These are phyloP conservation scores for Oryza australiensis DNA, from an alignment of 176 grass and related monocot genomes.

Conservation along the genomic window DNA sequence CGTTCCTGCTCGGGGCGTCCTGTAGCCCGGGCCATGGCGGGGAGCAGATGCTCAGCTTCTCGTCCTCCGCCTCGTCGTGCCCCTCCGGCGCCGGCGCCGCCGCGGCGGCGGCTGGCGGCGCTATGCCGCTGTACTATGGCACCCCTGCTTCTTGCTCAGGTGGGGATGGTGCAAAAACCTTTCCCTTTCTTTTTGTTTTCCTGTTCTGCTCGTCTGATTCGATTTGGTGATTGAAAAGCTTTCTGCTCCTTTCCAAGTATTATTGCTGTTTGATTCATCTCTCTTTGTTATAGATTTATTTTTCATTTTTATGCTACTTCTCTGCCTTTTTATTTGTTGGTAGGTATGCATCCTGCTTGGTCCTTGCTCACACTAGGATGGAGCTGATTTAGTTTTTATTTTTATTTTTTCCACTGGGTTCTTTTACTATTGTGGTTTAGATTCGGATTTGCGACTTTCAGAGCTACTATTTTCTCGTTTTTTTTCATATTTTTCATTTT, in stretches of 20 bases:
- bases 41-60: conserved; percentile 96
- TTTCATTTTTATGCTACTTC: neutral
- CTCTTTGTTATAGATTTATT: conserved; percentile 23
- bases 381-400: conserved; percentile 1
- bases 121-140: conserved; percentile 66
- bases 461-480: conserved; percentile 3
- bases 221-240: conserved; percentile 33
- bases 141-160: conserved; percentile 64
- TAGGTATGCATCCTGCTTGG: neutral
- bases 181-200: neutral
- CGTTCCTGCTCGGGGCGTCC: conserved; percentile 42
- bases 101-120: neutral
- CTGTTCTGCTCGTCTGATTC: conserved; percentile 6
- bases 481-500: neutral
- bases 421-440: conserved; percentile 4
- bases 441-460: conserved; percentile 26
- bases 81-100: neutral
- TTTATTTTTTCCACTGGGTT: neutral
- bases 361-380: conserved; percentile 10
- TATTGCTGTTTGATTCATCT: conserved; percentile 27
- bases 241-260: conserved; percentile 25
- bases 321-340: neutral
- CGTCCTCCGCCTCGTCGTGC: conserved; percentile 41
- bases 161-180: conserved; percentile 18
- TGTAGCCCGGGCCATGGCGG: conserved; percentile 49